Base-by-base conservation (phyloP, 129 eudicot genomes). In the Erigeron canadensis region DNA sequence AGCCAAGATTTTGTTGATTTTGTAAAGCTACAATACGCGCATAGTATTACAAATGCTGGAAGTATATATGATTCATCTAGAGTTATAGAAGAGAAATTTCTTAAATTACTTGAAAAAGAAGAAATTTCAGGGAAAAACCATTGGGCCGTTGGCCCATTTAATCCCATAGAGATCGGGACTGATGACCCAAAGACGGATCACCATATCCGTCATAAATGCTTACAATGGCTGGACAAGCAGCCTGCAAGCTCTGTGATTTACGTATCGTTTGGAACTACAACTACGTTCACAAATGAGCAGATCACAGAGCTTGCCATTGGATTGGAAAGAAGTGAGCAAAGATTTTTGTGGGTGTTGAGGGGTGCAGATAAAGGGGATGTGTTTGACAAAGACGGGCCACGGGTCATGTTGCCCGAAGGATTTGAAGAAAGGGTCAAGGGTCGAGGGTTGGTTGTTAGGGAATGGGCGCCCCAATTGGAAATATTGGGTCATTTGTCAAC, bases 131-230 rank as follows among this genome's bases (percentile, higher is more conserved):
- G 76, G 0, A 80, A 45, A 34, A 77, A 79, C 6, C 61, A 55
- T 17, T 91, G 88, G 85, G 96, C 85, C 0, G 59, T 91, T 1
- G 98, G 96, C 12, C 96, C 96, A 0, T 80, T 91, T 38, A 82
- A 84, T 74, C 94, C 84, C 0, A 79, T 83, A 0, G 50, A 68
- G 6, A 18, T 18, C 23, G 13, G 18, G 34, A 11, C 39, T 3
- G n/a, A n/a, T n/a, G n/a, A n/a, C n/a, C 19, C 21, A 37, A 3
- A 2, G 4, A 41, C 39, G 11, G 5, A 48, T 51, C 3, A 3
- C 4, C 4, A 23, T 4, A 15, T 50, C 12, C 77, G 67, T 50
- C 89, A 87, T 66, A 39, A 50, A 9, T 84, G 86, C 65, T 71
- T 88, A 47, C 71, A 82, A 8, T 91, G 97, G 97, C 87, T 90